Evolutionary conservation across 176 grass and related monocot species (phyloP).

Genomic region (Thinopyrum elongatum): DNA sequence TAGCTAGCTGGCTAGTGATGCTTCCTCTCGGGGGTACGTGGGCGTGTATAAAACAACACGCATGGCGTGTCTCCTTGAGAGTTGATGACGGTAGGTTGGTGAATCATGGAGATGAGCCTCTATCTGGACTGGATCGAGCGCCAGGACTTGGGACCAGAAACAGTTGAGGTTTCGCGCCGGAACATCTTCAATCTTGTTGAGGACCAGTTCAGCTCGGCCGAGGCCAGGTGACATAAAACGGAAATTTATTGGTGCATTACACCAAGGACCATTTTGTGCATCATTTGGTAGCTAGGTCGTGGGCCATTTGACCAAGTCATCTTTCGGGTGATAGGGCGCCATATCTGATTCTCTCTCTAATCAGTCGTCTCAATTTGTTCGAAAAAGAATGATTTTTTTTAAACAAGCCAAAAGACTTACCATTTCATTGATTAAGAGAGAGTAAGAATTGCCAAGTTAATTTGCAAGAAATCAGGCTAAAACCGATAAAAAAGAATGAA

Average conservation of each 20-base stretch:
- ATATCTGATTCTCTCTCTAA: not conserved
- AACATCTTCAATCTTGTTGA: not conserved
- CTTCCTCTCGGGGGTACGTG: not conserved
- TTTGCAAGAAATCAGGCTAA: too few relatives aligned
- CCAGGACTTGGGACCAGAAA: not conserved
- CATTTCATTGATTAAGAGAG: too few relatives aligned
- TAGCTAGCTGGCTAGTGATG: not conserved
- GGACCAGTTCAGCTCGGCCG: not conserved
- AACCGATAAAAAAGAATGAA: too few relatives aligned
- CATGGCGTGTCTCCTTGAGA: not conserved
- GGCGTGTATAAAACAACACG: not conserved
- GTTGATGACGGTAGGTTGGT: not conserved
- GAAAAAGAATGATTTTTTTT: too few relatives aligned
- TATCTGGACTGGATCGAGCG: not conserved
- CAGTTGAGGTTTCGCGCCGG: not conserved
- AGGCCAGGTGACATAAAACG: conserved; percentile 16
- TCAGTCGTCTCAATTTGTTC: not conserved
- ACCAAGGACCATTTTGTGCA: not conserved
- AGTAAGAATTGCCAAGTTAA: too few relatives aligned
- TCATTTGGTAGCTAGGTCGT: not conserved
- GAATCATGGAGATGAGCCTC: not conserved
- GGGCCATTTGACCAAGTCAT: not conserved
- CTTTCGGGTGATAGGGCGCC: not conserved
- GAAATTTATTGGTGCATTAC: not conserved
- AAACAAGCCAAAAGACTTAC: too few relatives aligned